A percentile compares a stretch with the other conserved stretches of the same genome.
phyloP scores from a whole-genome alignment of 495 filamentous ascomycete species.

The Podospora bellae-mahoneyi region DNA sequence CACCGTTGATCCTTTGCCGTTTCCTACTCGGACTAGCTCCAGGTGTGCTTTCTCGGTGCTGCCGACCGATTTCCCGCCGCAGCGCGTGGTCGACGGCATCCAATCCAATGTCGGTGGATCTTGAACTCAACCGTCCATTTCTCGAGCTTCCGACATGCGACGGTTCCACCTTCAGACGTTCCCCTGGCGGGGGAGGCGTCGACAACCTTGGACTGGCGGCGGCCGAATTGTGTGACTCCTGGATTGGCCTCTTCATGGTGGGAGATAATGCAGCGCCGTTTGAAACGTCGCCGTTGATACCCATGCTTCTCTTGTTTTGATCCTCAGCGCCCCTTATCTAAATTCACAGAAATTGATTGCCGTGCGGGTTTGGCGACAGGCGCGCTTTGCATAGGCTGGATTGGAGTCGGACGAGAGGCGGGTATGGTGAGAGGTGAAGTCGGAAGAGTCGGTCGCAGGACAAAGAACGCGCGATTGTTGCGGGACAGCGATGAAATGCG shows the following conservation, averaged over 20 bases:
- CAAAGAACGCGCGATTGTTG: slow-evolving; percentile 4
- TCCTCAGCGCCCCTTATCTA: slow-evolving; percentile 1
- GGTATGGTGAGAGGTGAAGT: neutral
- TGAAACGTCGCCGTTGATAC: slow-evolving; percentile 33
- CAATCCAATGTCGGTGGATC: slow-evolving; percentile 28
- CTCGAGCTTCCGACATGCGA: slow-evolving; percentile 31
- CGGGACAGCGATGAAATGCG: slow-evolving; percentile 4
- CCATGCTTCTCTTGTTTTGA: slow-evolving; percentile 28
- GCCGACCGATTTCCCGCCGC: slow-evolving; percentile 32
- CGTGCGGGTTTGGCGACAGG: neutral
- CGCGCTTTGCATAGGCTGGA: neutral
- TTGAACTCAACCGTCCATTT: slow-evolving; percentile 31
- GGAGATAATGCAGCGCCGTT: slow-evolving; percentile 28
- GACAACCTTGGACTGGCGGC: slow-evolving; percentile 33
- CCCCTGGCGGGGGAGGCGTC: slow-evolving; percentile 40
- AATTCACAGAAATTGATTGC: neutral
- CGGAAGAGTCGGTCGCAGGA: slow-evolving; percentile 8
- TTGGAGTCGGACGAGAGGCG: neutral
- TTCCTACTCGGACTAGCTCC: slow-evolving; percentile 80
- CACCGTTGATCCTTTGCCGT: slow-evolving; percentile 79
- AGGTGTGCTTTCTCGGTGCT: slow-evolving; percentile 64
- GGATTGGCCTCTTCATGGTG: slow-evolving; percentile 37
- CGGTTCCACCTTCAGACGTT: slow-evolving; percentile 35
- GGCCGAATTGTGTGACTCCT: slow-evolving; percentile 33
- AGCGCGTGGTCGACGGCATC: slow-evolving; percentile 37